Evolutionary conservation across 2,329 filamentous ascomycete species (phyloP), one percentile per base, ranked within the genome.

Genomic region (Byssochlamys sp.): DNA sequence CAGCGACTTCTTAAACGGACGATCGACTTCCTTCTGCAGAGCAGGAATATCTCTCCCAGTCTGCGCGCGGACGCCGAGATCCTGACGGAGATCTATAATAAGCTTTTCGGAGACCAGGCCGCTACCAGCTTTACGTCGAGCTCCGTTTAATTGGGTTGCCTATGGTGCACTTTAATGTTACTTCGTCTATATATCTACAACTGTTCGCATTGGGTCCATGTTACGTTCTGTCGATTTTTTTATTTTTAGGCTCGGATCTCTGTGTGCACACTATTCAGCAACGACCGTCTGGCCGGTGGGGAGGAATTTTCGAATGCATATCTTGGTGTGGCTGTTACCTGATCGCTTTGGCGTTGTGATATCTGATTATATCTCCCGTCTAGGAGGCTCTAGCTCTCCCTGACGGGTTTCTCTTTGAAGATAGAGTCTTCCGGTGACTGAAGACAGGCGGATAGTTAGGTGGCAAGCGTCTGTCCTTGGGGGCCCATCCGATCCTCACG

Each of bases 51-150:
- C 26, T 89, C 89, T 0, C 90, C 90, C 53, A 87, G 89, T 6
- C 81, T 96, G 5, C 74, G 77, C 53, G 83, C 83, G 52, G 91
- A 96, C 70, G 83, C 87, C 68, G 81, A 82, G 55, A 94, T 96
- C 58, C 79, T 96, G 12, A 73, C 77, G 49, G 76, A 80, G 55
- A 79, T 81, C 54, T 74, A 77, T 29, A 62, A 67, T 11, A 74
- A 72, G 57, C 72, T 77, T 14, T 77, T 77, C 55, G 76, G 81
- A 10, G 58, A 63, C 39, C 39, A 12, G 53, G 63, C 25, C 58
- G 64, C 4, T 27, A 54, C 28, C 24, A 39, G 53, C 12, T 54
- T 54, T 39, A 11, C 28, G 33, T 54, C 53, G 28, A 54, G 29
- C 33, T 26, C 24, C 25, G 25, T 51, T 11, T 54, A 29, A 54